phyloP scores from a whole-genome alignment of 805 yeast genomes.

The Lipomyces japonicus region DNA sequence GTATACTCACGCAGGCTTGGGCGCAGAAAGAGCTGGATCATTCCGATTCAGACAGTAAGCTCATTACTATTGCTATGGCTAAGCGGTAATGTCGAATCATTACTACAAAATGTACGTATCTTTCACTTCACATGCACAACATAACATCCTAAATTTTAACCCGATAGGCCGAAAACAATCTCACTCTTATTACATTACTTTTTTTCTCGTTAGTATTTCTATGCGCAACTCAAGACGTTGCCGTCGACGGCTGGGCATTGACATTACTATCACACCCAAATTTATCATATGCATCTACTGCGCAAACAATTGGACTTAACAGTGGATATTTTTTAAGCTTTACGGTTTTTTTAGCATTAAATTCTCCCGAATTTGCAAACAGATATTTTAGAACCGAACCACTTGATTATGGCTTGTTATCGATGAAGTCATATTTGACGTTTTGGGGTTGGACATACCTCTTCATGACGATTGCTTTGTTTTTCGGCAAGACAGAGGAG shows the following conservation, averaged over 20 bases:
- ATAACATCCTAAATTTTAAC: neutral
- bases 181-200: slow-evolving; percentile 57
- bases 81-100: slow-evolving; percentile 54
- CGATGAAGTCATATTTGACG: slow-evolving; percentile 69
- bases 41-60: slow-evolving; percentile 76
- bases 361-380: slow-evolving; percentile 89
- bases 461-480: slow-evolving; percentile 58
- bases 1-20: slow-evolving; percentile 65
- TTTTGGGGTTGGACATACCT: slow-evolving; percentile 76
- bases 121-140: neutral
- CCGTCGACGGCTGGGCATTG: slow-evolving; percentile 98
- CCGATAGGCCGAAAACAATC: slow-evolving; percentile 38
- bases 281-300: slow-evolving; percentile 89
- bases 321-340: slow-evolving; percentile 89
- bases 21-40: slow-evolving; percentile 87
- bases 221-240: slow-evolving; percentile 97
- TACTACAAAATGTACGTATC: slow-evolving; percentile 43
- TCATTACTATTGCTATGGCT: slow-evolving; percentile 53
- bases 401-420: slow-evolving; percentile 57
- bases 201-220: slow-evolving; percentile 77
- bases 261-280: slow-evolving; percentile 76
- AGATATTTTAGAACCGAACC: slow-evolving; percentile 68
- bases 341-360: slow-evolving; percentile 85
- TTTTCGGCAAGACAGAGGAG: slow-evolving; percentile 64
- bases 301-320: slow-evolving; percentile 93